These are phyloP conservation scores for Cryomyces minteri DNA, from an alignment of 495 filamentous ascomycete species.

Conservation along the genomic window DNA sequence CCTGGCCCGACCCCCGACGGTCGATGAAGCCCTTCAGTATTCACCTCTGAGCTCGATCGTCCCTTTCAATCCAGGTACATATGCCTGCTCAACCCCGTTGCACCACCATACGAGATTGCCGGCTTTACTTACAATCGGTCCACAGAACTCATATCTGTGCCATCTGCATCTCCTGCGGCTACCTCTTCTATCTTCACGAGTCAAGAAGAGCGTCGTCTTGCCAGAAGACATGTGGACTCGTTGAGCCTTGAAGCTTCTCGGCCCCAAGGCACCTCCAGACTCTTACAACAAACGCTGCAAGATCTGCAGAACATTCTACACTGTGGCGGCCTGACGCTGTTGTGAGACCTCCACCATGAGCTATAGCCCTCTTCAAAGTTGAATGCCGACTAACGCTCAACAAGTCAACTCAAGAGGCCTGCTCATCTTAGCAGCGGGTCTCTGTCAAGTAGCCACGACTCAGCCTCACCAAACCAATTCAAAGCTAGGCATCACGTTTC, in stretches of 20 bases:
- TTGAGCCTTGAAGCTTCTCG: constrained; percentile 15
- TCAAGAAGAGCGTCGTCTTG: constrained; percentile 12
- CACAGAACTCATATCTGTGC: constrained; percentile 53
- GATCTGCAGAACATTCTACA: constrained; percentile 54
- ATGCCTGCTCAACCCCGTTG: not conserved
- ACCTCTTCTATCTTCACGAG: constrained; percentile 22
- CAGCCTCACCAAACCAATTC: no score
- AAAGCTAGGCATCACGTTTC: no score
- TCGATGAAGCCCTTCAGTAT: constrained; percentile 78
- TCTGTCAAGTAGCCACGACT: no score
- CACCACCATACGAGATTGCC: not conserved
- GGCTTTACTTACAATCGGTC: not conserved
- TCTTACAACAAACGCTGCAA: constrained; percentile 25
- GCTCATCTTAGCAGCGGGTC: no score
- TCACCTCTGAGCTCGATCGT: constrained; percentile 82
- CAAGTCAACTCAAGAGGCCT: constrained; percentile 48
- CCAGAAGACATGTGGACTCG: constrained; percentile 7
- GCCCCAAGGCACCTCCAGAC: constrained; percentile 8
- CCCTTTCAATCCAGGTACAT: constrained; percentile 64
- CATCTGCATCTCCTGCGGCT: constrained; percentile 29
- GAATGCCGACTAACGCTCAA: constrained; percentile 5
- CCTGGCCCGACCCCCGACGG: constrained; percentile 30
- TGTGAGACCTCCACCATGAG: constrained; percentile 30
- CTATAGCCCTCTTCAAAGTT: constrained; percentile 2
- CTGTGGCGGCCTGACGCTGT: constrained; percentile 49